Percentiles rank a stretch among this genome's conserved stretches.
Evolutionary conservation across 169 alveolate species (phyloP).

Genomic region (Plasmodium sp.): DNA sequence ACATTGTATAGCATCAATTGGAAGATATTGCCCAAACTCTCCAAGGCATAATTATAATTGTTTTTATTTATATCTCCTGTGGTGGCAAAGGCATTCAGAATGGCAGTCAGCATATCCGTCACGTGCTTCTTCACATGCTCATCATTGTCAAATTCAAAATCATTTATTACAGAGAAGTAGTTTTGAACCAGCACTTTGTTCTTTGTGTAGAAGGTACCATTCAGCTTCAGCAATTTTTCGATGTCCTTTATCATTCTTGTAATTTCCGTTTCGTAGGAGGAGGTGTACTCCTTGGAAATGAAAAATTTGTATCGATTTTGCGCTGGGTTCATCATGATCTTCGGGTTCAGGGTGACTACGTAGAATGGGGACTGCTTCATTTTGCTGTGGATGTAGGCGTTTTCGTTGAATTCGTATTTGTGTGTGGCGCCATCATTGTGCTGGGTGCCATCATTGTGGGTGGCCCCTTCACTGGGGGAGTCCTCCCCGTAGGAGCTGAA

Average conservation of each 20-base stretch:
- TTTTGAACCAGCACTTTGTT: conserved; percentile 19
- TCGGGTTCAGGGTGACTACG: conserved; percentile 33
- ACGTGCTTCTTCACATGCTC: background rate
- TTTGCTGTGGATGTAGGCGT: conserved; percentile 36
- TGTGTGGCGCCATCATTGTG: background rate
- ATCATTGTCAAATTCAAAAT: conserved; percentile 47
- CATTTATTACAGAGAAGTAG: conserved; percentile 47
- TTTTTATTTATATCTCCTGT: conserved; percentile 11
- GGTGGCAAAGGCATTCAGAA: conserved; percentile 9
- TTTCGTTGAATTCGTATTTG: conserved; percentile 8
- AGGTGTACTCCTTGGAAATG: conserved; percentile 44
- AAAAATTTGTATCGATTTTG: conserved; percentile 13
- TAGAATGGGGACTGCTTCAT: conserved; percentile 62
- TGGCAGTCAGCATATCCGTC: background rate
- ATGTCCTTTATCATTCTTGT: conserved; percentile 39
- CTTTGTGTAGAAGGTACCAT: conserved; percentile 23
- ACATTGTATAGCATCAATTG: conserved; percentile 19
- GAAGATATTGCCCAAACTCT: conserved; percentile 15
- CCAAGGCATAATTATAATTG: conserved; percentile 36
- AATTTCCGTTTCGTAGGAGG: conserved; percentile 40
- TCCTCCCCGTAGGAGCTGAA: background rate
- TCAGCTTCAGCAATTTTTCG: conserved; percentile 5
- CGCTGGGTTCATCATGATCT: conserved; percentile 38
- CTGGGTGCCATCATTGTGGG: background rate
- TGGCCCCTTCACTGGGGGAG: background rate